These are phyloP conservation scores for Eremomyces bilateralis DNA, from an alignment of 495 filamentous ascomycete genomes.

Conservation along the genomic window DNA sequence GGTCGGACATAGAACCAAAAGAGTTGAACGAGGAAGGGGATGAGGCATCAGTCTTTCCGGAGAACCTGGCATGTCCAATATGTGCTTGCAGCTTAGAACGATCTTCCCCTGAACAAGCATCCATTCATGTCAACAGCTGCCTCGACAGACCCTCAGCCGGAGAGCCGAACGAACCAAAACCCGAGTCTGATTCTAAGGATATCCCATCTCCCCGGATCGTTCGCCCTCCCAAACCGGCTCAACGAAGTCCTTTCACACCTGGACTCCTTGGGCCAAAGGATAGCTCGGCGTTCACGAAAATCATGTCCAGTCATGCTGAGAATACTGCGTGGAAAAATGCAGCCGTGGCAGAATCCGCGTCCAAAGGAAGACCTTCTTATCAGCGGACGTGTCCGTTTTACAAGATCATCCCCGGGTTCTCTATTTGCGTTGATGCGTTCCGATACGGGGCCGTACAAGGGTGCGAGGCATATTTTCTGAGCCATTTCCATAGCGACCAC, in stretches of 20 bases:
- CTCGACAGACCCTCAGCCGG: constrained; percentile 56
- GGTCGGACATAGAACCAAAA: constrained; percentile 13
- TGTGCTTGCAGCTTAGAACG: constrained; percentile 42
- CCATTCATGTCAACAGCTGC: constrained; percentile 74
- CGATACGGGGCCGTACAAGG: constrained; percentile 83
- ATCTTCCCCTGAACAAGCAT: constrained; percentile 31
- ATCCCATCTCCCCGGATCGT: constrained; percentile 38
- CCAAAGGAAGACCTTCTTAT: constrained; percentile 75
- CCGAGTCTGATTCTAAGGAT: constrained; percentile 2
- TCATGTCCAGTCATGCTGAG: constrained; percentile 83
- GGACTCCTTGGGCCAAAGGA: constrained; percentile 15
- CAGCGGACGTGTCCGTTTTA: constrained; percentile 91
- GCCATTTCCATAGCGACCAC: constrained; percentile 95
- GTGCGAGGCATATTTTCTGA: constrained; percentile 88
- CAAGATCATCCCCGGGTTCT: constrained; percentile 84
- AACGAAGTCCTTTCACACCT: constrained; percentile 47
- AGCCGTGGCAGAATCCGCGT: constrained; percentile 52
- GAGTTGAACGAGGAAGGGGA: constrained; percentile 19
- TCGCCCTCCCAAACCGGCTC: constrained; percentile 45
- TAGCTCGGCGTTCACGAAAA: constrained; percentile 64
- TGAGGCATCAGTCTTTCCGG: constrained; percentile 12
- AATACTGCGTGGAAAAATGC: constrained; percentile 76
- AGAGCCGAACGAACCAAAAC: constrained; percentile 15
- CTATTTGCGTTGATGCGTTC: constrained; percentile 89
- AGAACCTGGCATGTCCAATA: constrained; percentile 42